These are phyloP conservation scores for Teunomyces atbi DNA, from an alignment of 805 yeast genomes.

Conservation along the genomic window DNA sequence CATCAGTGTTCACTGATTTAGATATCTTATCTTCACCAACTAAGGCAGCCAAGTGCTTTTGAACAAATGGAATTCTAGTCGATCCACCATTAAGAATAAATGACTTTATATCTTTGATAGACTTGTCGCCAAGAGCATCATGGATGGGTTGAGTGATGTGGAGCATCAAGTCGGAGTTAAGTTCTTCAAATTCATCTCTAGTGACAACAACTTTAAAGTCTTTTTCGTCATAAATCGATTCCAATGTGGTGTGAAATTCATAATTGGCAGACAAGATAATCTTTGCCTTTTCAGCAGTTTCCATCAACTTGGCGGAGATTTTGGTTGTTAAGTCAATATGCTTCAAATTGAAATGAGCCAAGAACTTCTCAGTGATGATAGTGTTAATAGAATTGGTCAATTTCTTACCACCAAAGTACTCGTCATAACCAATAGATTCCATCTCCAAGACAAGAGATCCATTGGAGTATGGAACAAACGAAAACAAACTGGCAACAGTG, in stretches of 20 bases:
- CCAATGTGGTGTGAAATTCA: conserved; percentile 76
- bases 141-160: conserved; percentile 55
- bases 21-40: conserved; percentile 63
- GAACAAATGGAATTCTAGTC: conserved; percentile 85
- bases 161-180: conserved; percentile 41
- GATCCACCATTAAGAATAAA: conserved; percentile 89
- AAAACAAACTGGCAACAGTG: conserved; percentile 80
- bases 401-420: conserved; percentile 70
- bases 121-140: conserved; percentile 41
- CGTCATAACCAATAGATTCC: conserved; percentile 69
- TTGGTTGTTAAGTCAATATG: conserved; percentile 42
- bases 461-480: conserved; percentile 48
- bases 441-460: conserved; percentile 52
- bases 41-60: conserved; percentile 52
- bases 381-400: conserved; percentile 67
- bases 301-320: conserved; percentile 66
- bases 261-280: conserved; percentile 81
- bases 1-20: conserved; percentile 92
- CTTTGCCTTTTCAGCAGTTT: conserved; percentile 87
- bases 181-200: conserved; percentile 77
- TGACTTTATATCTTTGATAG: conserved; percentile 48
- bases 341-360: conserved; percentile 39
- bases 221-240: conserved; percentile 66
- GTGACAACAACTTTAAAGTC: conserved; percentile 70
- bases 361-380: conserved; percentile 58